Percentiles rank a stretch among this genome's conserved stretches.
These are phyloP conservation scores for Catenaria anguillulae DNA, from an alignment of 371 early-diverging fungal genomes.

Conservation along the genomic window DNA sequence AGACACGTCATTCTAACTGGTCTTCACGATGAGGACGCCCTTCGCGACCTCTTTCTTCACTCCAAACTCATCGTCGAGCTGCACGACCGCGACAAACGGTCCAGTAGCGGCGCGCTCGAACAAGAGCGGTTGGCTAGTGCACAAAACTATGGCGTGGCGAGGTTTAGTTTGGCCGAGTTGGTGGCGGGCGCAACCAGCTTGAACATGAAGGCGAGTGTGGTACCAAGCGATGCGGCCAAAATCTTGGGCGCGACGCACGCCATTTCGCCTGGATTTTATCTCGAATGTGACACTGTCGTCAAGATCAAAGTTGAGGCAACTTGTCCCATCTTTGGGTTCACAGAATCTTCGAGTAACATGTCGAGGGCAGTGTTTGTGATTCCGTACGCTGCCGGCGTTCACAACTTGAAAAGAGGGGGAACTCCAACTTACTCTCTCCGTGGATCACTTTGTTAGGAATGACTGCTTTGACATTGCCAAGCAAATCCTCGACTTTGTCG, in stretches of 20 bases:
- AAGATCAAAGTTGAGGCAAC: constrained; percentile 4
- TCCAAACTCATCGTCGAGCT: neutral
- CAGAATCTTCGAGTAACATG: neutral
- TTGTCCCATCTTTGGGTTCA: neutral
- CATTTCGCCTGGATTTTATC: constrained; percentile 4
- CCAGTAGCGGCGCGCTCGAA: neutral
- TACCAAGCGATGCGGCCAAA: neutral
- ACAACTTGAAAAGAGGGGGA: neutral
- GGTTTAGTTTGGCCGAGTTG: constrained; percentile 3
- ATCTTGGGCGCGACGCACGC: neutral
- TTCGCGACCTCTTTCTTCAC: constrained; percentile 1
- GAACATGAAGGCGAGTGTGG: constrained; percentile 1
- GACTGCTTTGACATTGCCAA: neutral
- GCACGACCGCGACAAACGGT: constrained; percentile 2
- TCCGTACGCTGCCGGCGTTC: neutral
- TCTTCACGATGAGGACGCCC: neutral
- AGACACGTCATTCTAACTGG: constrained; percentile 5
- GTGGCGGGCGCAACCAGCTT: neutral
- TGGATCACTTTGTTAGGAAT: neutral
- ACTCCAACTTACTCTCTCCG: neutral
- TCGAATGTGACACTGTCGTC: constrained; percentile 5
- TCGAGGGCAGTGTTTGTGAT: neutral
- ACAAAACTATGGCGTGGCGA: constrained; percentile 1
- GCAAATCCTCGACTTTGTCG: neutral
- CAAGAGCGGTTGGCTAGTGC: neutral